Base-by-base conservation (phyloP, 805 yeast species). In the Clavispora fructus region DNA sequence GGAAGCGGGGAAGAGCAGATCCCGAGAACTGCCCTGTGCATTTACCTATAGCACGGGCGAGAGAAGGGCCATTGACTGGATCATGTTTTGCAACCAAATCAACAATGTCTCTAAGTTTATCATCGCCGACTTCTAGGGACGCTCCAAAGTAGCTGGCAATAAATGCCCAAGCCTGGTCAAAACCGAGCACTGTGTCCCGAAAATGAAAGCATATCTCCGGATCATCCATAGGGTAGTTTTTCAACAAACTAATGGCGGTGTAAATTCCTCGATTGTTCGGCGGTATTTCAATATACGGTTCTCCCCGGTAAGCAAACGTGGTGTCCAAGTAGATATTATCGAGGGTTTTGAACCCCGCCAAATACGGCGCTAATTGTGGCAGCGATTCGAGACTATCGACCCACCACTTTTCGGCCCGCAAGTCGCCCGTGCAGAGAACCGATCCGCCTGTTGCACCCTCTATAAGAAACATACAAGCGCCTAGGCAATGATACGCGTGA, bases 401-500 rank as follows among this genome's bases (percentile, higher is more conserved):
- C 74, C 80, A 78, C 78, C 80, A 76, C 1, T 50, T 40, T 55
- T 81, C 85, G 7, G 82, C 82, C 26, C 84, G 62, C 4, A 78
- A 45, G 54, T 81, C 86, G 2, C 85, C 86, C 0, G 85, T 80
- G 28, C 71, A 64, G 8, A 81, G 62, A 1, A 80, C 73, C 0
- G 78, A 57, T 9, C 41, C 48, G 46, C 12, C 35, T 13, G 3
- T 6, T 1, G 43, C 38, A 13, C 60, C 60, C 48, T 75, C 76
- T 1, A 81, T 46, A 27, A 81, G 65, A 46, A 77, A 74, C 81
- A 80, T 77, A 2, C 70, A 67, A 4, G 83, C 69, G 4, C 85
- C 86, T 11, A 83, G 79, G 54, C 86, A 81, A 52, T 81, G 87
- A 54, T 79, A 71, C 0, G 81, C 71, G 6, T 71, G 71, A 2